phyloP scores from a whole-genome alignment of 768 basidiomycete species.

The Mycena capillaripes region DNA sequence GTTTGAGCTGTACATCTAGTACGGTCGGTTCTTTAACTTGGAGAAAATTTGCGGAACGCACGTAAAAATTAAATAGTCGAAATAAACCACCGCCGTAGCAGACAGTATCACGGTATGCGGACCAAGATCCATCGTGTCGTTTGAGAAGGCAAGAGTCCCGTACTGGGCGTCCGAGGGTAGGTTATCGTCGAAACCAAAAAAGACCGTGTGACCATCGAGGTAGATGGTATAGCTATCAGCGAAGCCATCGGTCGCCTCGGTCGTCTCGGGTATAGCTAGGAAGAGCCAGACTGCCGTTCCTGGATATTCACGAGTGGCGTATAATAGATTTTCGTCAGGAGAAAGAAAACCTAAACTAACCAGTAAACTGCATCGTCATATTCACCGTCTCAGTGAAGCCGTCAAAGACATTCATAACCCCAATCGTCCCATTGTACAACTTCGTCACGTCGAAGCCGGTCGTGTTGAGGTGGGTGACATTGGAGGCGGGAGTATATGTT shows the following conservation, averaged over 20 bases:
- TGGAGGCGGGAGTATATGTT: conserved; percentile 16
- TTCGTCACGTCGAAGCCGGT: conserved; percentile 30
- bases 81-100: conserved; percentile 1
- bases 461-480: conserved; percentile 20
- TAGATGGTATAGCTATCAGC: conserved; percentile 6
- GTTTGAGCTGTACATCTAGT: conserved; percentile 16
- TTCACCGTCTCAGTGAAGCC: conserved; percentile 15
- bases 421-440: conserved; percentile 36
- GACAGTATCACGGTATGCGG: conserved; percentile 12
- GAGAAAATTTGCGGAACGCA: conserved; percentile 9
- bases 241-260: background rate
- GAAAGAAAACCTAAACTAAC: no score
- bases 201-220: conserved; percentile 11
- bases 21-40: background rate
- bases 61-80: conserved; percentile 32
- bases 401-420: conserved; percentile 23
- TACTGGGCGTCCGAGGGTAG: conserved; percentile 19
- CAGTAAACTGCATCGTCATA: conserved; percentile 33
- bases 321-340: no score
- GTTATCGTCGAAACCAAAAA: background rate
- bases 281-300: conserved; percentile 30
- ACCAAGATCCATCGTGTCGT: background rate
- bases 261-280: conserved; percentile 23
- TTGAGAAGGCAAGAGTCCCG: conserved; percentile 10
- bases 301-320: background rate